Conservation (phyloP, 2,329 filamentous ascomycete genomes). For the Knoxdaviesia capensis region DNA sequence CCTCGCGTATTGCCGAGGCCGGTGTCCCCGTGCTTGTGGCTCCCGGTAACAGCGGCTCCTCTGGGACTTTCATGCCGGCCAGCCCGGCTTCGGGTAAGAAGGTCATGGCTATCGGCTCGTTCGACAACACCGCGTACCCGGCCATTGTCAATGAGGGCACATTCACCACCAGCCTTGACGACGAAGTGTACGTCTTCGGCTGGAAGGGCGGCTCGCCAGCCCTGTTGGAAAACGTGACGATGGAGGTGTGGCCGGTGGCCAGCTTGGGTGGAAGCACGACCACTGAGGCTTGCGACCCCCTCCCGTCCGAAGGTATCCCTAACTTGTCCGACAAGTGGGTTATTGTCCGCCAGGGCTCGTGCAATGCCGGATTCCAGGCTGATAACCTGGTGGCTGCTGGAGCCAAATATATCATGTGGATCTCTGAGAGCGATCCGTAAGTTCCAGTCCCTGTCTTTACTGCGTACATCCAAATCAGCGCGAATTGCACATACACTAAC, state of each 20-base stretch:
- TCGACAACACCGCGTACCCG: constrained; percentile 24
- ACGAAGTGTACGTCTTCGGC: neutral
- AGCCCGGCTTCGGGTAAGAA: constrained; percentile 8
- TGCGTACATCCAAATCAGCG: too few species aligned
- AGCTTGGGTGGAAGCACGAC: neutral
- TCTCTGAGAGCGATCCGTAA: too few species aligned
- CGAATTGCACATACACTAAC: too few species aligned
- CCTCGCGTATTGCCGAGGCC: constrained; percentile 10
- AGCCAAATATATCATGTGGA: neutral
- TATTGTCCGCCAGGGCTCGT: neutral
- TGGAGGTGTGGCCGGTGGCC: neutral
- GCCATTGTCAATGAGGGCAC: constrained; percentile 18
- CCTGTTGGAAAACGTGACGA: neutral
- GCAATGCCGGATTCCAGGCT: neutral
- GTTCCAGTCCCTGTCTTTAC: too few species aligned
- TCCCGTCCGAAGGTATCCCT: neutral
- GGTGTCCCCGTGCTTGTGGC: constrained; percentile 12
- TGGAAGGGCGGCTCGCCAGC: neutral
- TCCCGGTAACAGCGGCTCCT: constrained; percentile 9
- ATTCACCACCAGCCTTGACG: constrained; percentile 16
- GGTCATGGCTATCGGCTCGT: constrained; percentile 19
- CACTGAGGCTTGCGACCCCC: neutral
- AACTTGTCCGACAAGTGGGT: neutral
- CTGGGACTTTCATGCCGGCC: constrained; percentile 8
- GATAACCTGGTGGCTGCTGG: neutral